phyloP scores from a whole-genome alignment of 1,284 basidiomycete genomes.

The Caloboletus firmus region DNA sequence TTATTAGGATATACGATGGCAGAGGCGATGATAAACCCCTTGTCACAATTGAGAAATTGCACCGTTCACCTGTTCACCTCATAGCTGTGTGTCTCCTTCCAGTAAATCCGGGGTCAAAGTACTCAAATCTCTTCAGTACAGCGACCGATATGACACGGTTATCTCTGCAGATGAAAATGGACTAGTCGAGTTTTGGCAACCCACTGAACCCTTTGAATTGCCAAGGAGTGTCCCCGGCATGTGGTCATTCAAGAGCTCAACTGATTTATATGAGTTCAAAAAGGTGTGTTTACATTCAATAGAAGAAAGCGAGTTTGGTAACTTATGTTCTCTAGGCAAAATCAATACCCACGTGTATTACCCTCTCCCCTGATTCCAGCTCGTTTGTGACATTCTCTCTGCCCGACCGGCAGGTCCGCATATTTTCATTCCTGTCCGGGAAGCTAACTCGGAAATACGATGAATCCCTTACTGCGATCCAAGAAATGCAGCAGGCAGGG shows the following conservation, averaged over 20 bases:
- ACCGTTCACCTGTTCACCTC: constrained; percentile 86
- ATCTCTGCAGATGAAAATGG: constrained; percentile 94
- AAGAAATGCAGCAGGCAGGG: constrained; percentile 96
- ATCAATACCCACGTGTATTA: constrained; percentile 87
- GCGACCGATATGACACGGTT: constrained; percentile 85
- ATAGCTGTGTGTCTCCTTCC: constrained; percentile 68
- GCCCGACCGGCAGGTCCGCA: constrained; percentile 88
- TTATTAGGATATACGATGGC: constrained; percentile 90
- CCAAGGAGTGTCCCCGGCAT: constrained; percentile 78
- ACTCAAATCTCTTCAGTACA: constrained; percentile 62
- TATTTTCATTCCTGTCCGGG: constrained; percentile 89
- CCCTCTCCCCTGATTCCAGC: constrained; percentile 84
- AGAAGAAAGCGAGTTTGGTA: background rate
- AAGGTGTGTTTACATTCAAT: constrained; percentile 58
- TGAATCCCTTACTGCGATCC: constrained; percentile 87
- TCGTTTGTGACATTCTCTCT: constrained; percentile 93
- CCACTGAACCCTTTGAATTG: constrained; percentile 80
- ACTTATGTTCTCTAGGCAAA: constrained; percentile 61
- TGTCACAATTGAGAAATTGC: constrained; percentile 73
- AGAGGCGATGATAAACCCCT: constrained; percentile 81
- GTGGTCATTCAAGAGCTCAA: constrained; percentile 90
- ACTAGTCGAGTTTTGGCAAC: constrained; percentile 97
- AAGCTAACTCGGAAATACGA: constrained; percentile 94
- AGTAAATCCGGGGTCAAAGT: background rate
- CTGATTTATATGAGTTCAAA: constrained; percentile 98